These are phyloP conservation scores for Coemansia sp. DNA, from an alignment of 192 early-diverging fungal genomes.

Conservation along the genomic window DNA sequence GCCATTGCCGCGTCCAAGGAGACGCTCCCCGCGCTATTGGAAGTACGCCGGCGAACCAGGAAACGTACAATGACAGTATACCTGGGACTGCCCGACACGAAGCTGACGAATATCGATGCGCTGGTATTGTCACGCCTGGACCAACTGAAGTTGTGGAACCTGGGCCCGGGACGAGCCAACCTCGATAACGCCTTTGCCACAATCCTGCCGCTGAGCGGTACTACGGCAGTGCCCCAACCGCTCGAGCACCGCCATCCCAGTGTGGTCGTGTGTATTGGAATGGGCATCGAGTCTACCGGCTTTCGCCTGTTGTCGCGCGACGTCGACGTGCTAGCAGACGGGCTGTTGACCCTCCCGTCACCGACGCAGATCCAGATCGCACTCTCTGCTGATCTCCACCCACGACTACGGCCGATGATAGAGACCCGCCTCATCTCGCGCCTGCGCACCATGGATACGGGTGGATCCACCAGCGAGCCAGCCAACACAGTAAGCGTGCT, in stretches of 20 bases:
- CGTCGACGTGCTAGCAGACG: slow-evolving; percentile 17
- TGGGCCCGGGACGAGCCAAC: slow-evolving; percentile 38
- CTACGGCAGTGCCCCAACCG: not conserved
- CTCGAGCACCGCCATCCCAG: not conserved
- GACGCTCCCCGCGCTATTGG: slow-evolving; percentile 26
- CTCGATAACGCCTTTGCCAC: slow-evolving; percentile 36
- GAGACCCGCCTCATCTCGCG: slow-evolving; percentile 15
- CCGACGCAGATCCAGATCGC: slow-evolving; percentile 8
- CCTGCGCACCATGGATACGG: slow-evolving; percentile 1
- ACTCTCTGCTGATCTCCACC: slow-evolving; percentile 14
- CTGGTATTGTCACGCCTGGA: slow-evolving; percentile 33
- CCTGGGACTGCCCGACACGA: slow-evolving; percentile 22
- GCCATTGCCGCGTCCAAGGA: slow-evolving; percentile 24
- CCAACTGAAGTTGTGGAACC: slow-evolving; percentile 28
- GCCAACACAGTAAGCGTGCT: slow-evolving; percentile 10
- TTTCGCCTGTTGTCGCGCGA: slow-evolving; percentile 22
- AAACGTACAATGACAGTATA: slow-evolving; percentile 18
- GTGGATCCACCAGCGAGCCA: not conserved
- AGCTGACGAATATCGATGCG: slow-evolving; percentile 24
- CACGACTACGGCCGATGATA: slow-evolving; percentile 10
- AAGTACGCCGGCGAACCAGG: slow-evolving; percentile 8
- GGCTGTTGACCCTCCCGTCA: slow-evolving; percentile 13
- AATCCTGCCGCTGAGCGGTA: slow-evolving; percentile 34
- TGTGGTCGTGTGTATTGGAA: slow-evolving; percentile 38
- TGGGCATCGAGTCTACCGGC: slow-evolving; percentile 28